Evolutionary conservation across 306 rosid species (phyloP).

Genomic region (Urtica urens): DNA sequence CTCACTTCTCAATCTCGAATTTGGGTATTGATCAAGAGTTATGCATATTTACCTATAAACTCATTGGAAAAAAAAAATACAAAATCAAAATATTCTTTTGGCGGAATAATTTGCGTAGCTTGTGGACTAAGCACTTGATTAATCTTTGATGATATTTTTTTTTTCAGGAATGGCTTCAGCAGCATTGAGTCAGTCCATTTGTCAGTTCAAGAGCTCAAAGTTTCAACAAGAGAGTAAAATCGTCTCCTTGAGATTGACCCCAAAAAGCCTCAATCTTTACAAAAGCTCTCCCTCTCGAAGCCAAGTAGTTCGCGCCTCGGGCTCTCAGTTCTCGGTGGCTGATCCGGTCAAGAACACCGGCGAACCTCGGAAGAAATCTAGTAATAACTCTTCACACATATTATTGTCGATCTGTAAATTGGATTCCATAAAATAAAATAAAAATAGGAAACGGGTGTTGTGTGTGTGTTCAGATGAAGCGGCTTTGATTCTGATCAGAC

Average conservation of each 20-base stretch:
- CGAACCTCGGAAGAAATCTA: constrained; percentile 63
- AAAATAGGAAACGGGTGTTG: constrained; percentile 7
- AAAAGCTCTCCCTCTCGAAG: constrained; percentile 18
- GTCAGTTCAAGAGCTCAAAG: constrained; percentile 18
- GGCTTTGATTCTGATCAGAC: constrained; percentile 83
- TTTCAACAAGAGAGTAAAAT: constrained; percentile 26
- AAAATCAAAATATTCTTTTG: not conserved
- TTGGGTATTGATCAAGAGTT: no score
- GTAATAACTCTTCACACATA: constrained; percentile 45
- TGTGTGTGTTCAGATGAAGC: constrained; percentile 74
- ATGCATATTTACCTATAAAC: no score
- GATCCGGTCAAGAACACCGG: constrained; percentile 47
- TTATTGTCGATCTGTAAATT: no score
- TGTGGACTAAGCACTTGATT: not conserved
- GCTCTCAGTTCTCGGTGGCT: constrained; percentile 54
- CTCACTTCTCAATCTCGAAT: no score
- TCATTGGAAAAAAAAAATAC: no score
- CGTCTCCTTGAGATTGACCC: constrained; percentile 30
- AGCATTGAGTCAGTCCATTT: constrained; percentile 45
- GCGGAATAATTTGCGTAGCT: not conserved
- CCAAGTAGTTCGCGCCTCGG: constrained; percentile 40
- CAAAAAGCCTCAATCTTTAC: constrained; percentile 31
- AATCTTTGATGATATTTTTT: constrained; percentile 12
- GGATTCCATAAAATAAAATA: no score
- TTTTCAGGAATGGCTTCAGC: constrained; percentile 74